Percentiles rank a stretch among this genome's conserved stretches.
Evolutionary conservation across 192 early-diverging fungal genomes (phyloP).

Genomic region (Backusella macrospora): DNA sequence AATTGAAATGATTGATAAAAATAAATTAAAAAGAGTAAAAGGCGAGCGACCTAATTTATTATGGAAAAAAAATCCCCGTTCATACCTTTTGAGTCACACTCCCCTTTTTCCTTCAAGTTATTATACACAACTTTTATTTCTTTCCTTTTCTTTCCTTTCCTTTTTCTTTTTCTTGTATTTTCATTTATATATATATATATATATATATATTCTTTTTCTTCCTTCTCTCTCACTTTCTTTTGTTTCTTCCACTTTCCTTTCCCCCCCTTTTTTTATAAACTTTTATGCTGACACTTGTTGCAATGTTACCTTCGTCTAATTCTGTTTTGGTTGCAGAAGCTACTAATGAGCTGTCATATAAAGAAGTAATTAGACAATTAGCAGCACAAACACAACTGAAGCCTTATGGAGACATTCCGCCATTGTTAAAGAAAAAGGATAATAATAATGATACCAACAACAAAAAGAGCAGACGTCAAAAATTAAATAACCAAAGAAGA

Average conservation of each 20-base stretch:
- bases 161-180: not conserved
- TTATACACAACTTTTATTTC: not conserved
- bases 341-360: slow-evolving; percentile 23
- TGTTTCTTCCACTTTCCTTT: not conserved
- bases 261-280: not conserved
- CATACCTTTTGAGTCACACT: not conserved
- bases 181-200: too few species aligned
- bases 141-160: not conserved
- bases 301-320: slow-evolving; percentile 3
- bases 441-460: not conserved
- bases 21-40: slow-evolving; percentile 17
- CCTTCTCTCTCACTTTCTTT: not conserved
- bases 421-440: slow-evolving; percentile 14
- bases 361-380: slow-evolving; percentile 30
- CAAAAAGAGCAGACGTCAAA: slow-evolving; percentile 11
- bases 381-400: slow-evolving; percentile 28
- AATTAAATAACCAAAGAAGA: slow-evolving; percentile 14
- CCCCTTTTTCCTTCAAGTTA: not conserved
- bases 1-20: slow-evolving; percentile 7
- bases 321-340: not conserved
- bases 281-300: slow-evolving; percentile 3
- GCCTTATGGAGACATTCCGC: slow-evolving; percentile 36
- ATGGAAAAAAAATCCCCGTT: slow-evolving; percentile 10
- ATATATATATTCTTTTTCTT: not conserved
- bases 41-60: not conserved